Conservation (phyloP, 2,329 filamentous ascomycete species). For the Ophiocordyceps camponoti-leonardi region DNA sequence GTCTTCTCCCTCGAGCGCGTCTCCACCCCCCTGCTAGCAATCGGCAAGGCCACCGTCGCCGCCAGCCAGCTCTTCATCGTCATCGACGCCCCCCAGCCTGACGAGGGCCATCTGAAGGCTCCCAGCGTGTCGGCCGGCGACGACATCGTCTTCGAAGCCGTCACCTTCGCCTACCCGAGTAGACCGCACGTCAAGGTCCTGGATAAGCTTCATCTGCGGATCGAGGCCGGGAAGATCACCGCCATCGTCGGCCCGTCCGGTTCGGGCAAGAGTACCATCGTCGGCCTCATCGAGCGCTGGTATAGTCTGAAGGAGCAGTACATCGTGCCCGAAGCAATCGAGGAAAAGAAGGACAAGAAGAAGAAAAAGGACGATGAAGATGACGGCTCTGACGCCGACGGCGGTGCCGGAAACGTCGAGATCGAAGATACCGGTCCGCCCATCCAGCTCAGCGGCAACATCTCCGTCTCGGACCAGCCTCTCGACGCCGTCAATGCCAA, state of each 20-base stretch:
- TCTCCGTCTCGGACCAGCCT: conserved; percentile 34
- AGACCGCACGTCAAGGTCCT: conserved; percentile 47
- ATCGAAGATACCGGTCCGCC: conserved; percentile 21
- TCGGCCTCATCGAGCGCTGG: conserved; percentile 60
- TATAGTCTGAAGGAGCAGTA: conserved; percentile 43
- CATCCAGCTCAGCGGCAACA: conserved; percentile 25
- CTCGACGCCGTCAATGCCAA: conserved; percentile 43
- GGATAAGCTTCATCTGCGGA: conserved; percentile 36
- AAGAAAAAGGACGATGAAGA: conserved; percentile 2
- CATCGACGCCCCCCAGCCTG: conserved; percentile 27
- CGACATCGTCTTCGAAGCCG: conserved; percentile 34
- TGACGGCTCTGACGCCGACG: conserved; percentile 8
- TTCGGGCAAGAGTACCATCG: conserved; percentile 86
- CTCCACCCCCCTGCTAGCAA: conserved; percentile 39
- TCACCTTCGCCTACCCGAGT: conserved; percentile 59
- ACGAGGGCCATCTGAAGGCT: conserved; percentile 16
- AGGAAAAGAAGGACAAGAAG: conserved; percentile 25
- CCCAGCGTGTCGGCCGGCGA: conserved; percentile 20
- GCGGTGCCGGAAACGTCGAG: conserved; percentile 11
- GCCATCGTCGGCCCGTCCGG: conserved; percentile 89
- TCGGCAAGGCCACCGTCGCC: conserved; percentile 38
- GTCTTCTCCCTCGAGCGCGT: conserved; percentile 38
- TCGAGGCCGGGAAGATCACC: conserved; percentile 53
- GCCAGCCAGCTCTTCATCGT: conserved; percentile 40
- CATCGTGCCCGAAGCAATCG: conserved; percentile 30